Percentiles rank a stretch among this genome's conserved stretches.
Conservation (phyloP, 2,329 filamentous ascomycete species). For the Onygenales sp. region DNA sequence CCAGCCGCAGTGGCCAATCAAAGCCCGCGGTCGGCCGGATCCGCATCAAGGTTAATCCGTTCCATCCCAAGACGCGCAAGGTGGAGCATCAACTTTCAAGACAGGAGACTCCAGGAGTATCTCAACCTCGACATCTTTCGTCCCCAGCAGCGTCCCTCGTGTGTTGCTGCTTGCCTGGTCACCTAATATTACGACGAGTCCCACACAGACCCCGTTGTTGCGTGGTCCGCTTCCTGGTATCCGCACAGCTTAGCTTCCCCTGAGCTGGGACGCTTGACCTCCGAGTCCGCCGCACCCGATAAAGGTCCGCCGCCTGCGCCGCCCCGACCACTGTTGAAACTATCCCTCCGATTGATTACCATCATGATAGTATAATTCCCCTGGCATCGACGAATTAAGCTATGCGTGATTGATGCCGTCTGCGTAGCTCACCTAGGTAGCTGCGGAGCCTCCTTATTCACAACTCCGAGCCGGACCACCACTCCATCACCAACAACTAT, state of each 20-base stretch:
- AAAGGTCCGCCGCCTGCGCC: not conserved
- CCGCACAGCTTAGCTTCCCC: not conserved
- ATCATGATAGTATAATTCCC: not conserved
- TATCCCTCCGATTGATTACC: not conserved
- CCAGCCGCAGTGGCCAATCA: not conserved
- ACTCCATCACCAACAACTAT: conserved; percentile 1
- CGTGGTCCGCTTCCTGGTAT: no score
- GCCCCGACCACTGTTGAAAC: not conserved
- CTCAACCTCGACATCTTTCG: no score
- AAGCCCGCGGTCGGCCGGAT: not conserved
- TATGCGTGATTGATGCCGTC: conserved; percentile 3
- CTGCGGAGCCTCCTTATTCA: not conserved
- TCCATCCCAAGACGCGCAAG: not conserved
- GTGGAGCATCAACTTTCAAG: no score
- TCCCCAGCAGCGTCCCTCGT: no score
- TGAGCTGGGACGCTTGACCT: not conserved
- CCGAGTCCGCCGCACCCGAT: not conserved
- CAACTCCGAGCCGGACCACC: conserved; percentile 5
- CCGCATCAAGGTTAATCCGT: not conserved
- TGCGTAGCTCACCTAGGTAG: not conserved
- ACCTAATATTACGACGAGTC: no score
- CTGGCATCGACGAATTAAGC: not conserved
- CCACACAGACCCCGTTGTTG: no score
- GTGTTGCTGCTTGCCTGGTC: no score
- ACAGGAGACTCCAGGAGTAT: no score